Evolutionary conservation across 139 green algal species (phyloP), one percentile per base, ranked within the genome.

Genomic region (Spirogloea muscicola): DNA sequence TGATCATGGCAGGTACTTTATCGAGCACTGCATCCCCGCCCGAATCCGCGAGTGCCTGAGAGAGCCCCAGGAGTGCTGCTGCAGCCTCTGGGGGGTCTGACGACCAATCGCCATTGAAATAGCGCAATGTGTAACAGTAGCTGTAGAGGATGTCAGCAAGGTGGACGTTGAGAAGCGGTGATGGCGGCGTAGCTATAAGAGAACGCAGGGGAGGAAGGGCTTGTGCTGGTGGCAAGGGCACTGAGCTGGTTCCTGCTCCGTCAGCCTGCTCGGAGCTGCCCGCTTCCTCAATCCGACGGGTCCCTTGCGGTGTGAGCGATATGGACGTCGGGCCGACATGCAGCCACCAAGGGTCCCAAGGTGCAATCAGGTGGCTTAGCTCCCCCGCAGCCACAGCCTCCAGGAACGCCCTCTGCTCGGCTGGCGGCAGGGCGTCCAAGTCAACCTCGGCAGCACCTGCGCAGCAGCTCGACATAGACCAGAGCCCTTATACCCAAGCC

Each of bases 321-420:
- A 37, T 29, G 10, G 25, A 10, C 4, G 4, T 7, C 33, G 59
- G 33, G 31, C 4, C 29, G 29, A 33, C 27, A 6, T 72, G 27
- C 31, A 68, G 41, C 67, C 67, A 76, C 67, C 67, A 76, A 37
- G 67, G 67, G n/a, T 68, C 38, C 67, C 67, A 76, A 10, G 58
- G 31, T n/a, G n/a, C 13, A 18, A 76, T 40, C 31, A 76, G 58
- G 4, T 29, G 34, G 52, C 67, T 76, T 3, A 76, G n/a, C 67
- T 73, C 55, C 27, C 67, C 67, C 33, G 67, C 37, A n/a, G 38
- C 67, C 13, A 40, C 67, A 34, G 67, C 67, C 4, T 21, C 27
- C 7, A 46, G 29, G 51, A 76, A 66, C 29, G 16, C 31, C 7
- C 58, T 58, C 4, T 34, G 67, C 5, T 76, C 67, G 18, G 74